Evolutionary conservation across 345 rosid genomes (phyloP).

Genomic region (Hypericum perforatum): DNA sequence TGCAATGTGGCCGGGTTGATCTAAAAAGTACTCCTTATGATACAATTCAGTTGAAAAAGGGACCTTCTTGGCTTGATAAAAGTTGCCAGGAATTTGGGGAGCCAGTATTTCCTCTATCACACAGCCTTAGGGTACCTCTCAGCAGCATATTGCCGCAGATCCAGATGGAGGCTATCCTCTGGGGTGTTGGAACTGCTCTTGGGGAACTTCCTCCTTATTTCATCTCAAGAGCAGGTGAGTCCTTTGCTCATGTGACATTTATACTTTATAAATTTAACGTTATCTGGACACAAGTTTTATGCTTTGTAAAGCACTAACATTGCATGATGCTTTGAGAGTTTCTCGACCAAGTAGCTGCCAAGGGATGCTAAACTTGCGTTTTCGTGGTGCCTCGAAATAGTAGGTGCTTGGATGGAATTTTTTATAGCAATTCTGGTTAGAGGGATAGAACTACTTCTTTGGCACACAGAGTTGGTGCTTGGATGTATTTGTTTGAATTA

Average conservation of each 20-base stretch:
- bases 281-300: background rate
- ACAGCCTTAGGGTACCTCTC: constrained; percentile 75
- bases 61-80: constrained; percentile 91
- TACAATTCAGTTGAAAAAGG: constrained; percentile 77
- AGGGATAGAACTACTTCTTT: too few species aligned
- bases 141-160: constrained; percentile 84
- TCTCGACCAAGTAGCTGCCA: too few species aligned
- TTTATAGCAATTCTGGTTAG: too few species aligned
- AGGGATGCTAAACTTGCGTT: too few species aligned
- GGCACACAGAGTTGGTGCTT: too few species aligned
- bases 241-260: background rate
- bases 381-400: too few species aligned
- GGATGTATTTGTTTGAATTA: too few species aligned
- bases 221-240: constrained; percentile 87
- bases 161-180: constrained; percentile 75
- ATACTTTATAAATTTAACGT: background rate
- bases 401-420: too few species aligned
- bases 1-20: constrained; percentile 89
- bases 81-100: constrained; percentile 80
- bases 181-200: constrained; percentile 98
- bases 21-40: constrained; percentile 88
- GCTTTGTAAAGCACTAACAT: background rate
- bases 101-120: constrained; percentile 39
- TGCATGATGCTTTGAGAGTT: too few species aligned
- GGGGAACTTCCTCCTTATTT: constrained; percentile 99